Evolutionary conservation across 164 flowering plant species (phyloP).

Genomic region (Houttuynia cordata): DNA sequence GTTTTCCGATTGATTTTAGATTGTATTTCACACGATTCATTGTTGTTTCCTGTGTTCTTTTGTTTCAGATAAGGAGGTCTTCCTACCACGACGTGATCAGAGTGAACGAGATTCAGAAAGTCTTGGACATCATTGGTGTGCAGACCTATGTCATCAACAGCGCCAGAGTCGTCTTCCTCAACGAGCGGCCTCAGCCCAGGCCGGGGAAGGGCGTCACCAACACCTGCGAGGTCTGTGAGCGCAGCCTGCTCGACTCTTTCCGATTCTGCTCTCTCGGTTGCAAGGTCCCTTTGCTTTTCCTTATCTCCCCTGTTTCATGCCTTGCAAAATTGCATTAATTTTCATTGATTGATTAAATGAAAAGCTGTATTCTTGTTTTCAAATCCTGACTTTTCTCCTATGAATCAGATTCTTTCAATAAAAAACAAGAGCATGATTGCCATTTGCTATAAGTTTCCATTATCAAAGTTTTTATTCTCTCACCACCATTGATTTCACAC

Average conservation of each 20-base stretch:
- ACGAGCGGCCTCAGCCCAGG: constrained; percentile 89
- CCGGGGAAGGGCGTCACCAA: constrained; percentile 94
- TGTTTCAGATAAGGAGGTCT: constrained; percentile 77
- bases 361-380: too few relatives aligned
- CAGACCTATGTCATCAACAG: constrained; percentile 94
- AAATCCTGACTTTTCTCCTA: too few relatives aligned
- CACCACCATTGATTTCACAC: too few relatives aligned
- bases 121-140: constrained; percentile 69
- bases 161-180: constrained; percentile 79
- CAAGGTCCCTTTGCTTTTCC: constrained; percentile 44
- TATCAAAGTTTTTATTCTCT: too few relatives aligned
- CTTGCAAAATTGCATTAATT: not conserved
- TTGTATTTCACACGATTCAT: not conserved
- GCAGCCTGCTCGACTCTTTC: constrained; percentile 88
- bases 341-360: too few relatives aligned
- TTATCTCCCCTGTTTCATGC: not conserved
- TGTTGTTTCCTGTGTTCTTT: not conserved
- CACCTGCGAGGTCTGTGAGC: constrained; percentile 78
- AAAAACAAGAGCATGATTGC: too few relatives aligned
- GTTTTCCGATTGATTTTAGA: not conserved
- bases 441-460: too few relatives aligned
- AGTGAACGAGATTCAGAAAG: constrained; percentile 77
- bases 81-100: constrained; percentile 95
- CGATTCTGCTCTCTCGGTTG: constrained; percentile 90
- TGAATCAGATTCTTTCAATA: too few relatives aligned